A percentile compares a stretch with the other conserved stretches of the same genome.
Conservation (phyloP, 2,329 filamentous ascomycete species). For the Fusarium redolens region DNA sequence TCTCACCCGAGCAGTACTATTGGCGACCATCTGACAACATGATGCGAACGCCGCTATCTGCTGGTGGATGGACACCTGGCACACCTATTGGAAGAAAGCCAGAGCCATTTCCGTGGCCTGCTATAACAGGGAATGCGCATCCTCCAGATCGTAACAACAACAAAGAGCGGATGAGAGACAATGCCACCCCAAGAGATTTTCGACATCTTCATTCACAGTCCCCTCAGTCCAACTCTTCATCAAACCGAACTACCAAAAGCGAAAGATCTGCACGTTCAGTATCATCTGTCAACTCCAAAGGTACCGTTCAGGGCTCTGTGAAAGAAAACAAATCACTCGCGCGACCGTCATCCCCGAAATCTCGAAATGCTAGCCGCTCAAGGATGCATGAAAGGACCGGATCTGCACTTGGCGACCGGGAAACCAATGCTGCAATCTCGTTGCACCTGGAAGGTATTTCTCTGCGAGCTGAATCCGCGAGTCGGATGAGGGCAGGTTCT, state of each 20-base stretch:
- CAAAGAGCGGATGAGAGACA: not conserved
- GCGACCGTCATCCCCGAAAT: slow-evolving; percentile 50
- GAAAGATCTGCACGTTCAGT: not conserved
- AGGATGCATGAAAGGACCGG: slow-evolving; percentile 37
- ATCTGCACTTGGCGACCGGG: slow-evolving; percentile 25
- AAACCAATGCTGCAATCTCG: slow-evolving; percentile 15
- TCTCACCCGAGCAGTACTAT: slow-evolving; percentile 25
- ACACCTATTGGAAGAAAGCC: slow-evolving; percentile 32
- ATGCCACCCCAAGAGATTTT: not conserved
- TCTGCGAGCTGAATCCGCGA: slow-evolving; percentile 40
- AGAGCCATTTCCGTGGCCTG: slow-evolving; percentile 39
- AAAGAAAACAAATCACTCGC: not conserved
- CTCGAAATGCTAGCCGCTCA: slow-evolving; percentile 51
- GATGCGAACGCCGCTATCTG: slow-evolving; percentile 25
- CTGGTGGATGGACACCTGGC: slow-evolving; percentile 9
- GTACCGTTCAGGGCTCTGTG: not conserved
- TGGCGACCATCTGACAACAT: slow-evolving; percentile 33
- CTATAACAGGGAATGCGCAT: slow-evolving; percentile 4
- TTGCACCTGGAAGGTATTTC: slow-evolving; percentile 42
- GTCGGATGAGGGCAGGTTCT: not conserved
- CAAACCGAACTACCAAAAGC: slow-evolving; percentile 7
- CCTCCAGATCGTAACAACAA: not conserved
- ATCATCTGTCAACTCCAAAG: not conserved
- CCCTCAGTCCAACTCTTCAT: slow-evolving; percentile 11
- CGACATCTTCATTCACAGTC: not conserved